phyloP scores from a whole-genome alignment of 2,329 filamentous ascomycete genomes.

The Penicillium brasilianum region DNA sequence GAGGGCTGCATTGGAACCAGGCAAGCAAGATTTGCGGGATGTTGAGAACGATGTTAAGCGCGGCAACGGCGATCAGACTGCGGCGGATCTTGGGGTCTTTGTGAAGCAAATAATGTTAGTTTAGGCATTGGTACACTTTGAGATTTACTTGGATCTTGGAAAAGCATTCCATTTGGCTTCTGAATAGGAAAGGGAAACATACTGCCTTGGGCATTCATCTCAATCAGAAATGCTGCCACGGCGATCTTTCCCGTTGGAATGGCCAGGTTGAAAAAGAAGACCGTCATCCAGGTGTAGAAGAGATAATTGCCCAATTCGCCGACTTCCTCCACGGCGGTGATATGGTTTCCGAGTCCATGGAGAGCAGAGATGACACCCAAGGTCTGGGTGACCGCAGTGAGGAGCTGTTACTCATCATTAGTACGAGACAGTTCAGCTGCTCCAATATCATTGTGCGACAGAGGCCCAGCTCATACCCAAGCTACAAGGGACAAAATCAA shows the following conservation, averaged over 20 bases:
- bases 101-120: neutral
- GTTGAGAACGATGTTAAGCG: slow-evolving; percentile 27
- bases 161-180: neutral
- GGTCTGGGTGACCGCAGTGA: slow-evolving; percentile 24
- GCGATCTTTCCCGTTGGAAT: slow-evolving; percentile 31
- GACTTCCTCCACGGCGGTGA: slow-evolving; percentile 17
- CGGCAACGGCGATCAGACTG: slow-evolving; percentile 29
- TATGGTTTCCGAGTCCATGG: slow-evolving; percentile 28
- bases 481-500: slow-evolving; percentile 27
- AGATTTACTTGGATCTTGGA: neutral
- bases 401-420: slow-evolving; percentile 16
- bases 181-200: neutral
- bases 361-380: slow-evolving; percentile 26
- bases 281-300: slow-evolving; percentile 30
- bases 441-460: neutral
- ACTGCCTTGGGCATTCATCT: slow-evolving; percentile 31
- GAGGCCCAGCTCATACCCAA: slow-evolving; percentile 22
- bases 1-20: slow-evolving; percentile 30
- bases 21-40: slow-evolving; percentile 26
- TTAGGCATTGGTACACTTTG: neutral
- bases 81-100: slow-evolving; percentile 29
- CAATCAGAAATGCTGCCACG: slow-evolving; percentile 27
- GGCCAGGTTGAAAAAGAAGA: slow-evolving; percentile 31
- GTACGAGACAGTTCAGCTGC: neutral
- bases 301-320: slow-evolving; percentile 27